Evolutionary conservation across 2,329 filamentous ascomycete genomes (phyloP).

Genomic region (Fonsecaea monophora): DNA sequence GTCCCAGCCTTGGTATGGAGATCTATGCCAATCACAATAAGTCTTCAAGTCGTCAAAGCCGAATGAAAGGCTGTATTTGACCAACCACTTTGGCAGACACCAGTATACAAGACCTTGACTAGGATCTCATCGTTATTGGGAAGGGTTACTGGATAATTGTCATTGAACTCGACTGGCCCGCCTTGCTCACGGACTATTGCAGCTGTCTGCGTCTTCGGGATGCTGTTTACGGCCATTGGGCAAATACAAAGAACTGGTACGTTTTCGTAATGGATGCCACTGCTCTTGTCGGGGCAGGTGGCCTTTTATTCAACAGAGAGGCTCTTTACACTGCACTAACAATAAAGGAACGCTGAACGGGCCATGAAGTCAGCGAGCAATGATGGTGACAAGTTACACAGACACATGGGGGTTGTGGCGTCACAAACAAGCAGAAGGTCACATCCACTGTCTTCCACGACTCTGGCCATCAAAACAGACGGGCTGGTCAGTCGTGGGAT

Average conservation of each 20-base stretch:
- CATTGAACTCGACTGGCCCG: conserved; percentile 49
- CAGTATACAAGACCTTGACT: conserved; percentile 54
- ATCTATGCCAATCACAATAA: conserved; percentile 40
- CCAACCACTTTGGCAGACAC: conserved; percentile 55
- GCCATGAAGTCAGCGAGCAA: conserved; percentile 5
- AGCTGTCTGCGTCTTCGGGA: conserved; percentile 46
- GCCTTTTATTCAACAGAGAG: neutral
- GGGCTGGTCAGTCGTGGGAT: neutral
- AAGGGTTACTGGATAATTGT: conserved; percentile 51
- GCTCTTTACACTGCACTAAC: neutral
- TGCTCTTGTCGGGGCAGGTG: neutral
- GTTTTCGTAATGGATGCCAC: neutral
- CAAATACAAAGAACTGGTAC: neutral
- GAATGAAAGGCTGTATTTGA: conserved; percentile 3
- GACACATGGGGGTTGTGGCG: neutral
- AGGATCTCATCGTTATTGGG: conserved; percentile 52
- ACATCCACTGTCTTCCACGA: neutral
- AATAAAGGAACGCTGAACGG: neutral
- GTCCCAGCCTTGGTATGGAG: conserved; percentile 52
- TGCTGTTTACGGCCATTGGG: conserved; percentile 26
- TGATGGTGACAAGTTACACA: neutral
- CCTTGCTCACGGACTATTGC: conserved; percentile 52
- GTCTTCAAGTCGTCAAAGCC: neutral
- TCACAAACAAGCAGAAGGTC: neutral
- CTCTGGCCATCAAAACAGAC: conserved; percentile 4